A percentile compares a stretch with the other conserved stretches of the same genome.
Evolutionary conservation across 768 basidiomycete genomes (phyloP).

Genomic region (Tulasnella sp.): DNA sequence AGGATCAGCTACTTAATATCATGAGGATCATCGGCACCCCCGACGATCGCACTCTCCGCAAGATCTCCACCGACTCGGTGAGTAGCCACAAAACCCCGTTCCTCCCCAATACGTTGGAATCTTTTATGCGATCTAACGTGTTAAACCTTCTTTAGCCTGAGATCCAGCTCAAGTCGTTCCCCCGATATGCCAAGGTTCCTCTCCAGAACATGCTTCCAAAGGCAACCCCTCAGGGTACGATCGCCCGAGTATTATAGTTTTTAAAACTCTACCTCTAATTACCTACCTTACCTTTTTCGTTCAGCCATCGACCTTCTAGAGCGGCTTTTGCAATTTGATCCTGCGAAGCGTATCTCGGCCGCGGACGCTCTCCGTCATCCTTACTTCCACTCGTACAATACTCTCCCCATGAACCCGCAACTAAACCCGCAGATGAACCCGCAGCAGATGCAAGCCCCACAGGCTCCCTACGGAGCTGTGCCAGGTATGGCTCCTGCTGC

Average conservation of each 20-base stretch:
- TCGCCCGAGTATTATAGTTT: background rate
- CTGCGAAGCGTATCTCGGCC: slow-evolving; percentile 84
- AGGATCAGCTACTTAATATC: slow-evolving; percentile 96
- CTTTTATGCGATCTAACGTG: background rate
- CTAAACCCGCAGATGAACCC: slow-evolving; percentile 18
- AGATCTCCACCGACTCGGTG: slow-evolving; percentile 88
- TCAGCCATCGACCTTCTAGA: slow-evolving; percentile 89
- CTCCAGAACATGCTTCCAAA: slow-evolving; percentile 79
- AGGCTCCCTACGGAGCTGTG: background rate
- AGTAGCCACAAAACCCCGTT: slow-evolving; percentile 35
- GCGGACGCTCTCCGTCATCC: slow-evolving; percentile 88
- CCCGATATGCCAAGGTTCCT: slow-evolving; percentile 79
- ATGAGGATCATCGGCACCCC: slow-evolving; percentile 97
- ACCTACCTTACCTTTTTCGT: background rate
- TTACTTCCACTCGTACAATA: slow-evolving; percentile 53
- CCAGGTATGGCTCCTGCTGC: background rate
- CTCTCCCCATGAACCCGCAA: background rate
- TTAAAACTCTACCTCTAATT: background rate
- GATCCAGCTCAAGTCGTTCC: slow-evolving; percentile 76
- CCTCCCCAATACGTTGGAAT: slow-evolving; percentile 1
- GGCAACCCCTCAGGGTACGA: slow-evolving; percentile 72
- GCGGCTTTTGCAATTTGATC: slow-evolving; percentile 92
- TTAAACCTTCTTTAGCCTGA: slow-evolving; percentile 56
- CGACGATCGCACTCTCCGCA: slow-evolving; percentile 76
- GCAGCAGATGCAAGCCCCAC: background rate